A percentile compares a stretch with the other conserved stretches of the same genome.
Conservation (phyloP, 192 early-diverging fungal species). For the Coemansia sp. region DNA sequence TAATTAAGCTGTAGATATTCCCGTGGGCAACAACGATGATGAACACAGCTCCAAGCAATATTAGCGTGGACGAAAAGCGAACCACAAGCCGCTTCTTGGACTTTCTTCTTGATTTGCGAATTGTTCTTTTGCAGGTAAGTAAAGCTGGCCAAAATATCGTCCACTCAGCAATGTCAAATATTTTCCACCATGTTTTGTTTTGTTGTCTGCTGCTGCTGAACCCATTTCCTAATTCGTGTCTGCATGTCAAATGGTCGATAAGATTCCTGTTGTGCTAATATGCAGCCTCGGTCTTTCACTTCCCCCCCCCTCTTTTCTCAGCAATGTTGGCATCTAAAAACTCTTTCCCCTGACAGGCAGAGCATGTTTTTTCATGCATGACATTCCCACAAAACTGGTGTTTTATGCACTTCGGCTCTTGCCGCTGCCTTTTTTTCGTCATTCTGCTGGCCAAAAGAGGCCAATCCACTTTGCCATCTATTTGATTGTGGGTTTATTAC, state of each 20-base stretch:
- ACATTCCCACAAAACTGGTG: background rate
- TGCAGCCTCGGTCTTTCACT: background rate
- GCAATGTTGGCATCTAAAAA: background rate
- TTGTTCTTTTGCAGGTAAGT: slow-evolving; percentile 54
- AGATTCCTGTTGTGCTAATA: background rate
- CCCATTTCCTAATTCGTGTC: background rate
- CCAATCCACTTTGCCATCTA: background rate
- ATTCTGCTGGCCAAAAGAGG: background rate
- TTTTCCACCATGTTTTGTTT: background rate
- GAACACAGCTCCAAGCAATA: slow-evolving; percentile 25
- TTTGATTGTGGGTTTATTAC: background rate
- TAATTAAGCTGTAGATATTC: slow-evolving; percentile 43
- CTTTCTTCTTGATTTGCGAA: slow-evolving; percentile 50
- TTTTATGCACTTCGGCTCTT: background rate
- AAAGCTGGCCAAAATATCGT: background rate
- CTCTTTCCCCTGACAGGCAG: background rate
- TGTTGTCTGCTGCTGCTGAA: background rate
- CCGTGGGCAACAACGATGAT: slow-evolving; percentile 48
- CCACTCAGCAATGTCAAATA: background rate
- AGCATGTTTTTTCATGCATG: background rate
- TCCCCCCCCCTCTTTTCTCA: background rate
- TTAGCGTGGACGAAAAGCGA: slow-evolving; percentile 28
- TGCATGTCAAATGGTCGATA: background rate
- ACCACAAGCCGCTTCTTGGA: slow-evolving; percentile 45
- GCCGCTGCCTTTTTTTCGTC: background rate